Evolutionary conservation across 805 yeast genomes (phyloP), one percentile per base, ranked within the genome.

Genomic region (Wickerhamiella shivajii): DNA sequence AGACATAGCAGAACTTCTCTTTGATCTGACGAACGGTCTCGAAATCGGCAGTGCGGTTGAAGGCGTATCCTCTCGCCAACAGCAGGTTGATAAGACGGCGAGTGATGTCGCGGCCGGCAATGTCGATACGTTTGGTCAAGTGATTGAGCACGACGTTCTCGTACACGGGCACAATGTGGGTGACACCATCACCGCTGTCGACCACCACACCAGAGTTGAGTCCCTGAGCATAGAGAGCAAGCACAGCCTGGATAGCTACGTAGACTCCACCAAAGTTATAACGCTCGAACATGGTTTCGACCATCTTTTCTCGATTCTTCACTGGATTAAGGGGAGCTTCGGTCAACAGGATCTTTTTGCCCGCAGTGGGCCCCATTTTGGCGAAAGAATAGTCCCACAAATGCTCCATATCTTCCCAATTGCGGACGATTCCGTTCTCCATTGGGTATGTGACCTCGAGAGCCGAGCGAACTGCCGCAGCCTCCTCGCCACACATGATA

Each of bases 321-420:
- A 80, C 57, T 19, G 96, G 98, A 55, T 90, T 90, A 90, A 90
- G 77, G 41, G 98, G 98, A 13, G 98, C 97, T 62, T 90, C 98
- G 1, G 98, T 90, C 41, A 90, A 63, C 45, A 90, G 64, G 28
- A 90, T 71, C 56, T 87, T 87, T 46, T 72, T 69, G 31, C 85
- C 92, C 26, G 19, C 15, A 36, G 79, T 63, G 52, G 81, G 69
- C 81, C 90, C 76, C 51, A 79, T 71, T 47, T 87, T 93, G 60
- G 77, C 79, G 56, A 90, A 87, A 14, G 97, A 87, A 56, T 87
- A 90, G 59, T 90, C 94, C 98, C 98, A 90, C 40, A 90, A 65
- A 49, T 85, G 85, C 50, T 83, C 94, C 97, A 90, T 90, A 55
- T 90, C 98, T 48, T 85, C 94, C 98, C 98, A 90, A 57, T 85